Conservation (phyloP, 2,329 filamentous ascomycete genomes). For the Colletotrichum eleusines region DNA sequence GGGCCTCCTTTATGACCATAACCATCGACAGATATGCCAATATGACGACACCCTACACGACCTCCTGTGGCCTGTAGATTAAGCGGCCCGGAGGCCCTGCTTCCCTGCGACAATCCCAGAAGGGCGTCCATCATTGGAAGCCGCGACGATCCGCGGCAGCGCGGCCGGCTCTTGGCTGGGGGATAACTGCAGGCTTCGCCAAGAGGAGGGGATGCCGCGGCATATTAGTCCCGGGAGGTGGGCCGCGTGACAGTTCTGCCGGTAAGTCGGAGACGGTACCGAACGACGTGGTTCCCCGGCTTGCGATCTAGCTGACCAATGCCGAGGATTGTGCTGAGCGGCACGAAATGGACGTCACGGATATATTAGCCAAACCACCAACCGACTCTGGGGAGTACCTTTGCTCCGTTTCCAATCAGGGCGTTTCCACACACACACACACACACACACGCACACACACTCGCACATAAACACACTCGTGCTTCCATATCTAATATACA, state of each 20-base stretch:
- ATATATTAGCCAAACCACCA: background rate
- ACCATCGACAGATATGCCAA: background rate
- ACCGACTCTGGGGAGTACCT: no score
- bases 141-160: background rate
- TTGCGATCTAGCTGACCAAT: constrained; percentile 10
- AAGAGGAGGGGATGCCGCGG: background rate
- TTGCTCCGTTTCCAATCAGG: background rate
- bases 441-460: background rate
- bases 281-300: background rate
- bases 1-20: background rate
- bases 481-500: no score
- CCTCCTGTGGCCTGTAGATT: background rate
- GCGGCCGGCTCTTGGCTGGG: background rate
- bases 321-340: background rate
- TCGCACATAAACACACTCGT: no score
- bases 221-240: no score
- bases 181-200: background rate
- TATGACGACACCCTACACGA: background rate
- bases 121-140: background rate
- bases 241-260: constrained; percentile 7
- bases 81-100: constrained; percentile 18
- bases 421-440: background rate
- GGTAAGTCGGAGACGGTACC: background rate
- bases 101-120: background rate
- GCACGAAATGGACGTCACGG: background rate